Base-by-base conservation (phyloP, 2,329 filamentous ascomycete genomes). In the Bipolaris zeicola region DNA sequence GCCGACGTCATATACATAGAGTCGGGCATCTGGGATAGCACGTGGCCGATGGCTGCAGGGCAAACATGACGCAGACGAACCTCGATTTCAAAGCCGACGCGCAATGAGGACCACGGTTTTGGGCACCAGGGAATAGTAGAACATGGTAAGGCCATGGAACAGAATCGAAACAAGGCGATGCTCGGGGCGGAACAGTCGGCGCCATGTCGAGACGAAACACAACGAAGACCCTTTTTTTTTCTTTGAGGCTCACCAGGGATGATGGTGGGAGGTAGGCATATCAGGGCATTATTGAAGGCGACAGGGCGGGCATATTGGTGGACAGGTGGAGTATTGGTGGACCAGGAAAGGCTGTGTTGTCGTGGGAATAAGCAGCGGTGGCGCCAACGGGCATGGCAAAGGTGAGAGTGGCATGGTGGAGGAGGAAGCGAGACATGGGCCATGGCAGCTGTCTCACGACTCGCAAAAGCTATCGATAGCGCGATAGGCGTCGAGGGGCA, bases 381-480 rank as follows among this genome's bases (percentile, higher is more conserved):
- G 39, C 28, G 28, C 28, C 28, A 31, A 31, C 28, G 28, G 28
- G 28, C 28, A 31, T 31, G 28, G 28, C 28, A 31, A 31, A 31
- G 28, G 11, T 31, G 28, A 3, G 28, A 31, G 28, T 13, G 10
- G 10, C 10, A 31, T 31, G 28, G 2, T 31, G 28, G 28, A 10
- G 1, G 8, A 4, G 2, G 28, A 13, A 31, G 28, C 28, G 28
- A 31, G 28, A 31, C 28, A 31, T 31, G 28, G 26, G 26, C 26
- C 28, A 18, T 28, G 36, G 26, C 24, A 39, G 37, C 47, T 38
- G 45, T 39, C 37, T 46, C 20, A 41, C 45, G 46, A 45, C 28
- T 53, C 31, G 45, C 52, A 50, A 51, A 48, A 47, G 37, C 46
- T 60, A 60, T 62, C 56, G 52, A 60, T 57, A 59, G 41, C 46